Conservation (phyloP, 2,329 filamentous ascomycete genomes). For the Fusarium sp. region DNA sequence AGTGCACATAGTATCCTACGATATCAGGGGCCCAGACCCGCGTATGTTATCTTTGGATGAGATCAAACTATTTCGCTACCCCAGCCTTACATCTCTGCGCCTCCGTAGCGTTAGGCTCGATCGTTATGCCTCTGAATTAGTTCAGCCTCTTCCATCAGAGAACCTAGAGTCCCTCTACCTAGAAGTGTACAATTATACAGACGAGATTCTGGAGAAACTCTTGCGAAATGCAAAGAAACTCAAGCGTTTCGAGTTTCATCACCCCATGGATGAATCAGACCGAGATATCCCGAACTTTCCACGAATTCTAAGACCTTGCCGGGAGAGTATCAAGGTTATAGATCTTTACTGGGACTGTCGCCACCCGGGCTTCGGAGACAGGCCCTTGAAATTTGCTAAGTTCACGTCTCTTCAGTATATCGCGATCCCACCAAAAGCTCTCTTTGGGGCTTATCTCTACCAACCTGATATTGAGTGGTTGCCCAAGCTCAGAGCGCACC, state of each 20-base stretch:
- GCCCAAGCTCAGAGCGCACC: neutral
- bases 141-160: neutral
- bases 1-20: neutral
- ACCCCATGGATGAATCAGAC: neutral
- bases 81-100: neutral
- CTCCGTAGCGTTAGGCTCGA: neutral
- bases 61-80: neutral
- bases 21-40: neutral
- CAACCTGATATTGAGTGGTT: neutral
- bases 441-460: neutral
- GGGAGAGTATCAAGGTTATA: neutral
- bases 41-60: neutral
- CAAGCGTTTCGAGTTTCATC: neutral
- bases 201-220: neutral
- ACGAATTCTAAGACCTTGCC: neutral
- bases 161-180: neutral
- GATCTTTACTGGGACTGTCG: neutral
- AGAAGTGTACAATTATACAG: neutral
- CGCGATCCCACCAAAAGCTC: neutral
- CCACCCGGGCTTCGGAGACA: rapidly evolving
- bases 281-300: neutral
- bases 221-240: neutral
- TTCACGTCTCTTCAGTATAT: neutral
- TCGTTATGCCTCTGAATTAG: neutral
- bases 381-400: neutral